phyloP scores from a whole-genome alignment of 192 early-diverging fungal genomes.

The Coemansia sp. region DNA sequence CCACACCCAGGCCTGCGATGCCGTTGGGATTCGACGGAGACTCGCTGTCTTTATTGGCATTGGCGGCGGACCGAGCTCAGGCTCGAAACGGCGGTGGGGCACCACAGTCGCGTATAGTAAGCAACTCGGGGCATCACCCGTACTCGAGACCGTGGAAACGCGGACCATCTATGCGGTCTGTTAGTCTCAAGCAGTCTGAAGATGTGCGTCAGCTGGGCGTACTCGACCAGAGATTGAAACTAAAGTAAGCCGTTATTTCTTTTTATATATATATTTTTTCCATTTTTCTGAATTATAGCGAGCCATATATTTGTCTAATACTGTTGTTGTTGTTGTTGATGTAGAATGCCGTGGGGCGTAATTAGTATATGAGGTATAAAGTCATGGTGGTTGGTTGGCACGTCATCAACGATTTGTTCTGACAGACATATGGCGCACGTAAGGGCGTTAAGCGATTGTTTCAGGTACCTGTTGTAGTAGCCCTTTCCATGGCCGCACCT shows the following conservation, averaged over 20 bases:
- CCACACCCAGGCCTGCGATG: constrained; percentile 38
- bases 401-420: constrained; percentile 29
- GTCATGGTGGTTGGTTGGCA: constrained; percentile 28
- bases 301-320: background rate
- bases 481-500: constrained; percentile 49
- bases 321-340: background rate
- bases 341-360: constrained; percentile 21
- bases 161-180: constrained; percentile 41
- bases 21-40: constrained; percentile 37
- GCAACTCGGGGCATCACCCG: constrained; percentile 25
- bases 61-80: constrained; percentile 35
- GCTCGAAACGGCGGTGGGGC: constrained; percentile 10
- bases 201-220: constrained; percentile 46
- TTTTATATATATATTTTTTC: background rate
- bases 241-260: constrained; percentile 23
- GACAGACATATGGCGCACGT: constrained; percentile 39
- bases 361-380: constrained; percentile 29
- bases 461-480: constrained; percentile 44
- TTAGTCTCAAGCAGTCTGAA: constrained; percentile 49
- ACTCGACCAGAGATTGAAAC: constrained; percentile 42
- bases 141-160: constrained; percentile 21
- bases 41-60: constrained; percentile 33
- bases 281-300: constrained; percentile 2
- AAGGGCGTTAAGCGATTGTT: background rate
- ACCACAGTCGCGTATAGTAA: constrained; percentile 5